A percentile compares a stretch with the other conserved stretches of the same genome.
Conservation (phyloP, 345 rosid genomes). For the Euphorbia pulcherrima region DNA sequence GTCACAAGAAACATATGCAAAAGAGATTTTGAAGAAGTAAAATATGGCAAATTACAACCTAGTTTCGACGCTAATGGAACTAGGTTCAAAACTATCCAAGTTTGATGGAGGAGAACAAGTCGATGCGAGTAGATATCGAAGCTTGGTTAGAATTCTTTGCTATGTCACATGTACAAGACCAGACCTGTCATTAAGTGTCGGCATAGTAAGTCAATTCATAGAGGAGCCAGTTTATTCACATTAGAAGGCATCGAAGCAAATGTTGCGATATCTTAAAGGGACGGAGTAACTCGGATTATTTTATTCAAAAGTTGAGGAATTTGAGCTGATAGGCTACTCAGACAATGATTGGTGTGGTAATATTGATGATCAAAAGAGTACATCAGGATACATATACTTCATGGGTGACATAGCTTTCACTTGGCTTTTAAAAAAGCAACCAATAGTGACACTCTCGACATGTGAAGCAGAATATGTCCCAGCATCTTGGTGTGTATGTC, state of each 20-base stretch:
- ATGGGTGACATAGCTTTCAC: too few relatives aligned
- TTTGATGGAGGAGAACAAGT: conserved; percentile 14
- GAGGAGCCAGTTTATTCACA: neutral
- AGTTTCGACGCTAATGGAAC: neutral
- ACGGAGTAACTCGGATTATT: neutral
- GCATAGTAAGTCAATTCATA: neutral
- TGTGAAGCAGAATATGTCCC: too few relatives aligned
- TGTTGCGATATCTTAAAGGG: neutral
- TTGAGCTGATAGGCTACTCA: too few relatives aligned
- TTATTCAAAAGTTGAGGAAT: too few relatives aligned
- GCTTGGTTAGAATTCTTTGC: too few relatives aligned
- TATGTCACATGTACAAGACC: too few relatives aligned
- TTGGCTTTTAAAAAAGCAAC: too few relatives aligned
- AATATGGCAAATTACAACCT: neutral
- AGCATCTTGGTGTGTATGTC: conserved; percentile 17
- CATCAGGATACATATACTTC: too few relatives aligned
- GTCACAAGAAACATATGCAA: neutral
- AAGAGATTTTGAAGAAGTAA: neutral
- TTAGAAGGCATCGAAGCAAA: neutral
- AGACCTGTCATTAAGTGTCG: conserved; percentile 7
- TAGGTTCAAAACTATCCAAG: conserved; percentile 9
- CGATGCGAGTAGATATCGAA: too few relatives aligned
- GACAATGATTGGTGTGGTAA: too few relatives aligned
- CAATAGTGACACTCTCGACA: too few relatives aligned
- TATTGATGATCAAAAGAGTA: too few relatives aligned